phyloP scores from a whole-genome alignment of 2,329 filamentous ascomycete genomes.

The Ceratocystis smalleyi region DNA sequence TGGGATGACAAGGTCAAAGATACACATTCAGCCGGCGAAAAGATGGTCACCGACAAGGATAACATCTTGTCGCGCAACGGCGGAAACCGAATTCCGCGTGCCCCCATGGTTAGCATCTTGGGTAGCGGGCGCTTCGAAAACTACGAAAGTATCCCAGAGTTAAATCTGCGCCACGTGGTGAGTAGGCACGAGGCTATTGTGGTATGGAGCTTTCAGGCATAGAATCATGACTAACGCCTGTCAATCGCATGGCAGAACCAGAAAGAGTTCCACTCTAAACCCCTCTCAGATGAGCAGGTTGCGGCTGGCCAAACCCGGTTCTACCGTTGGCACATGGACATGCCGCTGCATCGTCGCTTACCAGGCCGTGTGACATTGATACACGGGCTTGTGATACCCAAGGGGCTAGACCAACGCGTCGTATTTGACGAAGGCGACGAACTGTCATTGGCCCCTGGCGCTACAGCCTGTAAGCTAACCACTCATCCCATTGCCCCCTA shows the following conservation, averaged over 20 bases:
- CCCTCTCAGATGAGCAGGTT: slow-evolving; percentile 13
- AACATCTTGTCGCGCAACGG: slow-evolving; percentile 15
- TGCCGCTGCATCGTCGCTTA: slow-evolving; percentile 14
- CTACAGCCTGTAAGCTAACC: slow-evolving; percentile 10
- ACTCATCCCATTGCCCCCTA: no score
- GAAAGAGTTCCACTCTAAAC: slow-evolving; percentile 14
- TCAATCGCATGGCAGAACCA: slow-evolving; percentile 11
- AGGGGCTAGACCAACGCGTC: slow-evolving; percentile 8
- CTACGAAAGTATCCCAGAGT: slow-evolving; percentile 11
- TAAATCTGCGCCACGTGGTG: slow-evolving; percentile 14
- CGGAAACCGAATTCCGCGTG: slow-evolving; percentile 13
- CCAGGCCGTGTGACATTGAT: slow-evolving; percentile 16
- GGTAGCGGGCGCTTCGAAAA: slow-evolving; percentile 13
- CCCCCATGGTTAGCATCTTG: slow-evolving; percentile 15
- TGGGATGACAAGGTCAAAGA: slow-evolving; percentile 16
- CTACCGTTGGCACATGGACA: slow-evolving; percentile 16
- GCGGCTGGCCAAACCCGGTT: slow-evolving; percentile 15
- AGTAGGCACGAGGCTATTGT: not conserved
- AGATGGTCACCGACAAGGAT: slow-evolving; percentile 16
- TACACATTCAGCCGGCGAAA: slow-evolving; percentile 15
- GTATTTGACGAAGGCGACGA: slow-evolving; percentile 12
- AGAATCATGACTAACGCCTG: no score
- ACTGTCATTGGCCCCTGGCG: slow-evolving; percentile 8
- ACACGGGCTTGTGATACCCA: slow-evolving; percentile 14
- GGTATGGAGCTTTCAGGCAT: no score